Base-by-base conservation (phyloP, 768 basidiomycete genomes). In the Termitomyces sp. region DNA sequence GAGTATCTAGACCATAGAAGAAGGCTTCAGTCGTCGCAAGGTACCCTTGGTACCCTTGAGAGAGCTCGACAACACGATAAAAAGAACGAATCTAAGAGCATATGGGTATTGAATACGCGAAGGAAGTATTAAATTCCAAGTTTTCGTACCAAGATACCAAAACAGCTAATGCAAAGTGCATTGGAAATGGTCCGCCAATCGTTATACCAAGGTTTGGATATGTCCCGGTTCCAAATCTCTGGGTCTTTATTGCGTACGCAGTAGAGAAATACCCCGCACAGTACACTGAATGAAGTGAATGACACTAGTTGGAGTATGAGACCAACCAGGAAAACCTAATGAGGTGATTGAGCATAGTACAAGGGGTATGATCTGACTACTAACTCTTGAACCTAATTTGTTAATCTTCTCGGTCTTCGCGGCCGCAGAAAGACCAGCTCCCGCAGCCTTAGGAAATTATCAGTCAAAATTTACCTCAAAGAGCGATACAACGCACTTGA, bases 1-100 rank as follows among this genome's bases (percentile, higher is more conserved):
- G 73, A 0, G 86, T 80, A 66, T 92, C 74, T 39, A 90, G 73
- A 1, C 71, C 80, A 65, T 88, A 91, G 68, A 91, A 88, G 62
- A 77, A 82, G 3, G 65, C 68, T 67, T 90, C 87, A 4, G 77
- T 79, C 2, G 76, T 83, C 6, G 81, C 76, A 20, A 90, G 75
- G 37, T 73, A 71, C 3, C 86, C 86, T 24, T 68, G 58, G 67
- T 73, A 88, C n/a, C 89, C 89, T 68, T 87, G 72, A 3, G 82
- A 79, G 29, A 83, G 75, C 62, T 91, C 88, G 18, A 78, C 72
- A 12, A 77, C 76, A 65, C 79, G 72, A 72, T 83, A 91, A 2
- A 76, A 68, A 39, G 84, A 88, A 55, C 88, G 87, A 60, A 87
- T 76, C 85, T 86, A 29, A 58, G 26, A 36, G 24, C 46, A n/a